Base-by-base conservation (phyloP, 306 rosid genomes). In the Clitoria ternatea region DNA sequence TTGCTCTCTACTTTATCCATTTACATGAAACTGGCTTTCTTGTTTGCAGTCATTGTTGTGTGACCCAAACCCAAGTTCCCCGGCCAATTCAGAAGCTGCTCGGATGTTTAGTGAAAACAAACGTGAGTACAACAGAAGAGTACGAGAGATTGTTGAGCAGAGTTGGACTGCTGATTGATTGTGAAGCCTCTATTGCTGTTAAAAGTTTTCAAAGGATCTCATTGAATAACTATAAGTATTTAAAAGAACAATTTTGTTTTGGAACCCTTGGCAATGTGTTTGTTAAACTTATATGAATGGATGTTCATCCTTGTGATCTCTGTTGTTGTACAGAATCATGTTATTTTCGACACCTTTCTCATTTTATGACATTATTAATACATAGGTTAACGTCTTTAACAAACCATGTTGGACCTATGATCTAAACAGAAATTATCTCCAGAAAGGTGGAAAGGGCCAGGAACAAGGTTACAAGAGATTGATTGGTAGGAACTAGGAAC, bases 111-210 rank as follows among this genome's bases (percentile, higher is more conserved):
- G 88, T 1, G 90, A 87, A 79, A 90, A 87, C 86, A 85, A 87
- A 76, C 90, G 92, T 12, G 93, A 90, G 67, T 87, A 90, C 82
- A 87, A 90, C 39, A 78, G 93, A 75, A 87, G 91, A 76, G 81
- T 87, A 30, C 87, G 91, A 0, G 89, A 80, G 54, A 78, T 85
- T 45, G 93, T 85, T 42, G 91, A 87, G 82, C 96, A 85, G 88
- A 90, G 96, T 63, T 90, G 96, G 96, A 87, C 91, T 49, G 96
- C 96, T 70, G 96, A 90, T 79, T 90, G 82, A 69, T 63, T 10
- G 11, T 27, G 11, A 35, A 13, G 29, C 27, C 10, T 76, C 60
- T 39, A n/a, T 20, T 29, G 62, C 66, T 57, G 82, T 67, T 10
- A 66, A 66, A 83, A 69, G 62, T 54, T 73, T 72, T 59, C 12